phyloP scores from a whole-genome alignment of 495 filamentous ascomycete species.

The Neurospora intermedia region DNA sequence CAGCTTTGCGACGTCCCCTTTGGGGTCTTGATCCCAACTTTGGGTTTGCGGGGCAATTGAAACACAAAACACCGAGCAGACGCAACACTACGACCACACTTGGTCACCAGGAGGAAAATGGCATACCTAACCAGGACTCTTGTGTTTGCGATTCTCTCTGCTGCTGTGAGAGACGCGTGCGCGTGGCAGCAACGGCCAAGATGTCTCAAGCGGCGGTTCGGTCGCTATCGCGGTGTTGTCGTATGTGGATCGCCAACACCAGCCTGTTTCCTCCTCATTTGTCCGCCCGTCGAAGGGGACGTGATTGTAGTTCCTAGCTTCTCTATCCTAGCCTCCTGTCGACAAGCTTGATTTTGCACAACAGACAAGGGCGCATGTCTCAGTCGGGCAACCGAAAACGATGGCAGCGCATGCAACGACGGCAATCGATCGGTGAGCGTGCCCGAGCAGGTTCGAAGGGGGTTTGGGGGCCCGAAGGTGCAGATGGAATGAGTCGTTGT shows the following conservation, averaged over 20 bases:
- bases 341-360: slow-evolving; percentile 17
- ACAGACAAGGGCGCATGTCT: slow-evolving; percentile 24
- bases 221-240: not conserved
- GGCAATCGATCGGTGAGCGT: not conserved
- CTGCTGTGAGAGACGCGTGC: not conserved
- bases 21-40: not conserved
- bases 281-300: not conserved
- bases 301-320: not conserved
- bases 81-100: not conserved
- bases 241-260: not conserved
- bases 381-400: slow-evolving; percentile 7
- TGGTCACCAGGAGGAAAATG: not conserved
- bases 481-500: not conserved
- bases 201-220: not conserved
- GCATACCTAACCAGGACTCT: not conserved
- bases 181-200: not conserved
- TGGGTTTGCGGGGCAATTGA: slow-evolving; percentile 19
- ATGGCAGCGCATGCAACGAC: slow-evolving; percentile 10
- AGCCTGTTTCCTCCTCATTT: not conserved
- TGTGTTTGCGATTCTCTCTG: not conserved
- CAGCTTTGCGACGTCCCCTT: not conserved
- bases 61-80: slow-evolving; percentile 1
- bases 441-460: not conserved
- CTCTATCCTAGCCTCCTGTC: slow-evolving; percentile 21
- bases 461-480: not conserved